phyloP scores from a whole-genome alignment of 2,329 filamentous ascomycete species.

The Exophiala sp. region DNA sequence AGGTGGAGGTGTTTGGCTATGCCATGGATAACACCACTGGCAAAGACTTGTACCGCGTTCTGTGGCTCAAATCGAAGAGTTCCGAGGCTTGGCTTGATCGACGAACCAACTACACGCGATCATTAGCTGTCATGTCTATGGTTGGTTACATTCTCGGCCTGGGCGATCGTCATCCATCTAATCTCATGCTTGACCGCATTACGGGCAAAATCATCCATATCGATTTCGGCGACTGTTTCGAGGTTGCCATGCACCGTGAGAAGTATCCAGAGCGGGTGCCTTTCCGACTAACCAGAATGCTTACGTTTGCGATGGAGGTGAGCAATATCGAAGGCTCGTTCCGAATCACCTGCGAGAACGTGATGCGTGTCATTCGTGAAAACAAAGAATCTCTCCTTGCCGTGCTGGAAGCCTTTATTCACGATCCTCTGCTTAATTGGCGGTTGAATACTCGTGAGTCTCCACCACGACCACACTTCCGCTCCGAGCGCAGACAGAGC shows the following conservation, averaged over 20 bases:
- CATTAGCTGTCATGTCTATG: constrained; percentile 99
- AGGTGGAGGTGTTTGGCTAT: constrained; percentile 98
- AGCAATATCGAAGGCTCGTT: constrained; percentile 99
- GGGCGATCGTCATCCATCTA: constrained; percentile 94
- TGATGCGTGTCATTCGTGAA: constrained; percentile 92
- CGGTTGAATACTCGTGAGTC: constrained; percentile 67
- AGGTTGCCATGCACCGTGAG: constrained; percentile 98
- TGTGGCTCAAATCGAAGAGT: constrained; percentile 98
- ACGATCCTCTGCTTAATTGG: constrained; percentile 98
- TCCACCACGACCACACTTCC: constrained; percentile 58
- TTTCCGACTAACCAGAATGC: constrained; percentile 96
- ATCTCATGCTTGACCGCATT: constrained; percentile 92
- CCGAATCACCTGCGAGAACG: constrained; percentile 95
- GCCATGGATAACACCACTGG: constrained; percentile 98
- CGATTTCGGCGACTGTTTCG: constrained; percentile 99
- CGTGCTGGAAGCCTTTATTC: constrained; percentile 97
- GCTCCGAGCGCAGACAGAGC: constrained; percentile 58
- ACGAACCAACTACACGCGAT: constrained; percentile 97
- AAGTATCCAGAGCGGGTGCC: constrained; percentile 97
- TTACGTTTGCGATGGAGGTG: constrained; percentile 99
- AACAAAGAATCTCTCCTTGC: constrained; percentile 99
- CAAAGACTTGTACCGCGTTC: constrained; percentile 93
- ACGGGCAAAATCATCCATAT: constrained; percentile 98
- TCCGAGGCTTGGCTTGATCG: constrained; percentile 97
- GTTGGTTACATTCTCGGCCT: constrained; percentile 98